Conservation (phyloP, 495 filamentous ascomycete species). For the Chaetomidium leptoderma region DNA sequence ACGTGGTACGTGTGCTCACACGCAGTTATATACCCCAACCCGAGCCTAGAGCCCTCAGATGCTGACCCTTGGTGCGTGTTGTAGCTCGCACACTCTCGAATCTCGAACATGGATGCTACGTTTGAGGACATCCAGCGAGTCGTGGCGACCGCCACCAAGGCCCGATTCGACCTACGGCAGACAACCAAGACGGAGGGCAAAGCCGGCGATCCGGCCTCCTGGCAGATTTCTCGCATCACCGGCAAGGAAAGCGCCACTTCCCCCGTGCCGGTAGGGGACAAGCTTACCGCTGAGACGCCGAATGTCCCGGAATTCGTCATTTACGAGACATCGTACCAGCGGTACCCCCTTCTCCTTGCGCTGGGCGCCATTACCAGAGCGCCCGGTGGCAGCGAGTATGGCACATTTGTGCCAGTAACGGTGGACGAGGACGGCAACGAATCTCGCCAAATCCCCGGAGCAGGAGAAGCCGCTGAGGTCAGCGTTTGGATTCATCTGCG, state of each 20-base stretch:
- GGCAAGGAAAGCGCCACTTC: slow-evolving; percentile 21
- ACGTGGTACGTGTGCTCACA: slow-evolving; percentile 33
- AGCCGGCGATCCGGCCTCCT: slow-evolving; percentile 26
- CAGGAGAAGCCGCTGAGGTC: slow-evolving; percentile 27
- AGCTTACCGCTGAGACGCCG: slow-evolving; percentile 24
- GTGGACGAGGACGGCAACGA: slow-evolving; percentile 16
- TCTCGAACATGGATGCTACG: slow-evolving; percentile 31
- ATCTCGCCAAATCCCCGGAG: slow-evolving; percentile 1
- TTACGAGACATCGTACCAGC: slow-evolving; percentile 39
- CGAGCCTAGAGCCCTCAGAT: not conserved
- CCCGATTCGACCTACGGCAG: slow-evolving; percentile 31
- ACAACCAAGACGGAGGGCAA: slow-evolving; percentile 14
- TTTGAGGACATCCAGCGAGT: slow-evolving; percentile 37
- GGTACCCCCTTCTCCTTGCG: slow-evolving; percentile 34
- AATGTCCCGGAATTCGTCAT: slow-evolving; percentile 36
- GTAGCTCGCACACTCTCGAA: slow-evolving; percentile 36
- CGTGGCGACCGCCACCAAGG: slow-evolving; percentile 32
- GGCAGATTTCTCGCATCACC: slow-evolving; percentile 29
- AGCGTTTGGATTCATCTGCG: slow-evolving; percentile 36
- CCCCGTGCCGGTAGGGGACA: slow-evolving; percentile 26
- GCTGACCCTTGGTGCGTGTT: slow-evolving; percentile 4
- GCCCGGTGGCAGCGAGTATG: slow-evolving; percentile 29
- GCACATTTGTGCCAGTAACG: slow-evolving; percentile 28
- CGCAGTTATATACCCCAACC: not conserved
- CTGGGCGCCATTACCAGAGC: slow-evolving; percentile 31